Evolutionary conservation across 164 flowering plant genomes (phyloP).

Genomic region (Nelumbo lutea): DNA sequence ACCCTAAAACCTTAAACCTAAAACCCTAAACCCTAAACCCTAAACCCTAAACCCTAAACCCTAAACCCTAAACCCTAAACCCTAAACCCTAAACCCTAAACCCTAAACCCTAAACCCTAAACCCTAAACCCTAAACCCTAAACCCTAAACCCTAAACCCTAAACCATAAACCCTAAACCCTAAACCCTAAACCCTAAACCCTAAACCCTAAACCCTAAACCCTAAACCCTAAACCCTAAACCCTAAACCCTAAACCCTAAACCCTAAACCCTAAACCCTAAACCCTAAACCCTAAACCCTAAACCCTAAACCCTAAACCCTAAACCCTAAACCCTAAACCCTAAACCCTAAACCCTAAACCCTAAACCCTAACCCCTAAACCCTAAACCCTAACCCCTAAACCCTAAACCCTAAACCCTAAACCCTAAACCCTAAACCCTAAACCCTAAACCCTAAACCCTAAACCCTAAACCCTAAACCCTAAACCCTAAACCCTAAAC

Average conservation of each 20-base stretch:
- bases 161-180: slow-evolving; percentile 1
- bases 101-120: slow-evolving; percentile 6
- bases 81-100: slow-evolving; percentile 7
- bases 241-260: not conserved
- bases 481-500: no score
- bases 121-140: slow-evolving; percentile 2
- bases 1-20: slow-evolving; percentile 3
- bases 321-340: slow-evolving; percentile 2
- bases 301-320: slow-evolving; percentile 2
- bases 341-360: slow-evolving; percentile 2
- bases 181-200: slow-evolving; percentile 2
- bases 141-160: slow-evolving; percentile 2
- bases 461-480: no score
- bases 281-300: slow-evolving; percentile 2
- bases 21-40: slow-evolving; percentile 8
- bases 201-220: not conserved
- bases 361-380: slow-evolving; percentile 1
- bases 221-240: not conserved
- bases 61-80: slow-evolving; percentile 10
- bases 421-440: slow-evolving; percentile 2
- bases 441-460: slow-evolving; percentile 2
- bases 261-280: slow-evolving; percentile 2
- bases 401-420: slow-evolving; percentile 2
- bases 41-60: not conserved
- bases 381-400: slow-evolving; percentile 1